These are phyloP conservation scores for Glycine latifolia DNA, from an alignment of 306 rosid species.

Conservation along the genomic window DNA sequence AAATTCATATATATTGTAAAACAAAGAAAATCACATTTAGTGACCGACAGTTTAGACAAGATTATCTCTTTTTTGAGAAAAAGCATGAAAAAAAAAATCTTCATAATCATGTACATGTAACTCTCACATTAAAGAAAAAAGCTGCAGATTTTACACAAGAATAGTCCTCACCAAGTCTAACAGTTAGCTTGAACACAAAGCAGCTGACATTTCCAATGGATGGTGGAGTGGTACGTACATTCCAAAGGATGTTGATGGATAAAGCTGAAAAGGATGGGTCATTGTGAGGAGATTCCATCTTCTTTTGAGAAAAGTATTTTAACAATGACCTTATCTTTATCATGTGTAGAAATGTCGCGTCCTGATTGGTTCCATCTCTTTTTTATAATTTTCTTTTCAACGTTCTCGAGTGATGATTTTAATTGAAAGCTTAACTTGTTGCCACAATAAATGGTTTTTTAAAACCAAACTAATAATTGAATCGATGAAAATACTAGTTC, in stretches of 20 bases:
- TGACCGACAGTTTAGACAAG: no score
- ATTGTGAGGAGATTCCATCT: slow-evolving; percentile 37
- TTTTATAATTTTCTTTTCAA: background rate
- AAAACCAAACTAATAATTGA: background rate
- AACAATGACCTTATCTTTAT: background rate
- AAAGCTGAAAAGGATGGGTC: slow-evolving; percentile 39
- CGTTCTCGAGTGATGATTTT: background rate
- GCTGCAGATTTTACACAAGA: background rate
- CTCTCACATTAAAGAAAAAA: background rate
- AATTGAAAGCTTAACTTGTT: background rate
- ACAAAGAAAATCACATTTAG: no score
- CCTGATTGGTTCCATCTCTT: background rate
- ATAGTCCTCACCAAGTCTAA: background rate
- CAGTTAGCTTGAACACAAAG: background rate
- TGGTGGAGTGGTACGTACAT: slow-evolving; percentile 25
- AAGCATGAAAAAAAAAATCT: no score
- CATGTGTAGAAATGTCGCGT: background rate
- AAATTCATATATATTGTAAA: no score
- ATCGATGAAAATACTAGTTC: background rate
- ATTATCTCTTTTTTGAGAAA: no score
- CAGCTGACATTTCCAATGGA: slow-evolving; percentile 1
- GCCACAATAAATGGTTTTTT: background rate
- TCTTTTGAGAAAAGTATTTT: background rate
- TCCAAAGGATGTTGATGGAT: slow-evolving; percentile 51
- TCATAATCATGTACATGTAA: no score